Evolutionary conservation across 768 basidiomycete species (phyloP), one percentile per base, ranked within the genome.

Genomic region (Sarcodon sp.): DNA sequence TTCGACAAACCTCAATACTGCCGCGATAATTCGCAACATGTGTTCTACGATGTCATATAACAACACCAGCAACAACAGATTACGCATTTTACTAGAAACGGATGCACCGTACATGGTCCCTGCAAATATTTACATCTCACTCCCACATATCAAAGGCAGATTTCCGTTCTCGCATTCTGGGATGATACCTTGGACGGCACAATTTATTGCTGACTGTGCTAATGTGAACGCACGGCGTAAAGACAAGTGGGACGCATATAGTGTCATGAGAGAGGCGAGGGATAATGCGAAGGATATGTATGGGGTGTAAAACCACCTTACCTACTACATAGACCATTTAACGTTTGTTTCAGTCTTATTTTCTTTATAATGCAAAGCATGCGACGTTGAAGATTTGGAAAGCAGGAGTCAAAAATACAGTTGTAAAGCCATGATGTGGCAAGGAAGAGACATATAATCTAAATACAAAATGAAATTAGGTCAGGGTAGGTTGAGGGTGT

Each of bases 31-130:
- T n/a, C 74, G 72, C 2, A 67, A 73, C 35, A 54, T 66, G 47
- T 47, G 54, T 11, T 48, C 59, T 1, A 43, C 55, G 1, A 33
- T 54, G 56, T 54, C 33, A 41, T 34, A 37, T 32, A 43, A 34
- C 43, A 50, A 10, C 52, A n/a, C 13, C 16, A 45, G 11, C 15
- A 35, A 35, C 10, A 15, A 15, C 27, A 11, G 37, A 8, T 34
- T 66, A 1, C 64, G 69, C 15, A 63, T 71, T 54, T 61, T 90
- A 0, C 70, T 91, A 3, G 89, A 92, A 62, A 89, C 89, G 0
- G 89, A 92, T 53, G 87, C 87, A 3, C 89, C 89, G 0, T 92
- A 74, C 65, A 91, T 92, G 89, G 72, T 83, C 0, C 89, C 89
- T 0, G 67, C 76, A 0, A 90, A 84, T 50, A 60, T 91, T 13